Evolutionary conservation across 192 early-diverging fungal species (phyloP).

Genomic region (Coemansia sp.): DNA sequence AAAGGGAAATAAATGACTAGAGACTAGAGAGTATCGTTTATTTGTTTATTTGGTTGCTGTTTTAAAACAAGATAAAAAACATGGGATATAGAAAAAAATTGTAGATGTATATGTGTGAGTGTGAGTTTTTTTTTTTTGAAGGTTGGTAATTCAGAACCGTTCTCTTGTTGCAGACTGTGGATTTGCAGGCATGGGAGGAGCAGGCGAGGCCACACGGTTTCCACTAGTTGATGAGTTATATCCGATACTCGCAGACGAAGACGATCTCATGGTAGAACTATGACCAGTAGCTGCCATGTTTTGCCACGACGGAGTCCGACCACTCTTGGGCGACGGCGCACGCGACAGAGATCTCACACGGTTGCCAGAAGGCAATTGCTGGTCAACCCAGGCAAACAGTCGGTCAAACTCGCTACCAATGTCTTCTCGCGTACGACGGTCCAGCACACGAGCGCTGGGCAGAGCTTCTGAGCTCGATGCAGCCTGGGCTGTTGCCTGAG

Average conservation of each 20-base stretch:
- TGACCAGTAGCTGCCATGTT: background rate
- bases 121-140: background rate
- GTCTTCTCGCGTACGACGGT: conserved; percentile 53
- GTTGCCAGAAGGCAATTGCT: conserved; percentile 47
- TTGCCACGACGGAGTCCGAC: conserved; percentile 46
- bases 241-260: conserved; percentile 43
- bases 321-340: conserved; percentile 41
- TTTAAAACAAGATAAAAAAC: background rate
- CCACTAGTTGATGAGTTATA: conserved; percentile 37
- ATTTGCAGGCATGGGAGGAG: conserved; percentile 43
- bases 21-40: background rate
- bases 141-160: background rate
- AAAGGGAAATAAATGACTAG: background rate
- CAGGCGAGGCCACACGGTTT: conserved; percentile 41
- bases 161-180: conserved; percentile 5
- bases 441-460: conserved; percentile 16
- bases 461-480: conserved; percentile 7
- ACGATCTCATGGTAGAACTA: conserved; percentile 32
- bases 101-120: background rate
- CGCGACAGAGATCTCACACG: conserved; percentile 33
- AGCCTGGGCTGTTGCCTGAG: background rate
- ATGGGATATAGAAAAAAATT: background rate
- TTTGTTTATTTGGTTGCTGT: background rate
- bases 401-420: conserved; percentile 60
- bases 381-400: conserved; percentile 55